Percentiles rank a stretch among this genome's conserved stretches.
These are phyloP conservation scores for Chlamydomonas incerta DNA, from an alignment of 139 green algal genomes.

Conservation along the genomic window DNA sequence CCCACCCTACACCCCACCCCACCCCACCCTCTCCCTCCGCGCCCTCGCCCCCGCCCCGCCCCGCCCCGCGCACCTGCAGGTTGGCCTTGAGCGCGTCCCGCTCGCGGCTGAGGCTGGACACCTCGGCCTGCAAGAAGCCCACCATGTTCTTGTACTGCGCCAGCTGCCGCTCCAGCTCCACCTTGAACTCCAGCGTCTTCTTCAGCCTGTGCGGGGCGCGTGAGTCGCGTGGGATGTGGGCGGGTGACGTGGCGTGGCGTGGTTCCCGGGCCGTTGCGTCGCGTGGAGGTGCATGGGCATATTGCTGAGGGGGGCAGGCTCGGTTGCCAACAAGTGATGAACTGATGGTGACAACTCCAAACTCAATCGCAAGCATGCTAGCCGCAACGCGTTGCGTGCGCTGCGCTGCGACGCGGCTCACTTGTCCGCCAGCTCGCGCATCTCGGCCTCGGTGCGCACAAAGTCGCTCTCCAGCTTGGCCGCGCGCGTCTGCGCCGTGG, in stretches of 20 bases:
- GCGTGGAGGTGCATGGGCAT: too few relatives aligned
- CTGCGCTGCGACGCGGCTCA: too few relatives aligned
- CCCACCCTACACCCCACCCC: not conserved
- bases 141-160: conserved; percentile 47
- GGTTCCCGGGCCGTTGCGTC: too few relatives aligned
- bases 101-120: conserved; percentile 29
- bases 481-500: not conserved
- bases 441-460: conserved; percentile 34
- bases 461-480: conserved; percentile 43
- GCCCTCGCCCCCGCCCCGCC: not conserved
- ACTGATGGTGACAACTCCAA: too few relatives aligned
- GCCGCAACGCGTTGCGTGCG: too few relatives aligned
- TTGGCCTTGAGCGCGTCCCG: conserved; percentile 35
- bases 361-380: too few relatives aligned
- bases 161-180: conserved; percentile 42
- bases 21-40: not conserved
- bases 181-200: conserved; percentile 44
- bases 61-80: not conserved
- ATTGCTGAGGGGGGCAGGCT: too few relatives aligned
- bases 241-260: too few relatives aligned
- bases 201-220: conserved; percentile 30
- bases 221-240: too few relatives aligned
- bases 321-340: too few relatives aligned
- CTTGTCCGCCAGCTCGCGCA: conserved; percentile 39
- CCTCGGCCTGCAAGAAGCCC: conserved; percentile 37